Evolutionary conservation across 2,329 filamentous ascomycete species (phyloP).

Genomic region (Pezicula neosporulosa): DNA sequence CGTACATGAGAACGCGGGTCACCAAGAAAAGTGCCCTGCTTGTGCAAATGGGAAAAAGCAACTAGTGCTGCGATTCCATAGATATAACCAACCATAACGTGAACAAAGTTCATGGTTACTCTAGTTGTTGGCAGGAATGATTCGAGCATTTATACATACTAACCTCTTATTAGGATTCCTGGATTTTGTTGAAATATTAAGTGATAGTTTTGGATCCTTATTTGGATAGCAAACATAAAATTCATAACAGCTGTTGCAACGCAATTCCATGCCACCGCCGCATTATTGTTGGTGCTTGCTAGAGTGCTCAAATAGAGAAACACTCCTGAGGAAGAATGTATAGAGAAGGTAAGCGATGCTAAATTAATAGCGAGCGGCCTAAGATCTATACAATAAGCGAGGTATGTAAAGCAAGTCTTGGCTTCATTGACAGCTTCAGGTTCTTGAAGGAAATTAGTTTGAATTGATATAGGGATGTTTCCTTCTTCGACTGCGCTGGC

Average conservation of each 20-base stretch:
- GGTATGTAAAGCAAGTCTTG: conserved; percentile 3
- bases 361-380: conserved; percentile 5
- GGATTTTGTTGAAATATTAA: not conserved
- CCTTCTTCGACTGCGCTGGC: no score
- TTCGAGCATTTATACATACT: not conserved
- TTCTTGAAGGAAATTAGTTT: no score
- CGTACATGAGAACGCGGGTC: no score
- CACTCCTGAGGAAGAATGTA: not conserved
- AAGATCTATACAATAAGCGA: conserved; percentile 5
- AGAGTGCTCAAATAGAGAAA: not conserved
- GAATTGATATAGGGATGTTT: no score
- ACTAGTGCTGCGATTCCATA: not conserved
- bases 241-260: not conserved
- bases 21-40: no score
- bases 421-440: conserved; percentile 2
- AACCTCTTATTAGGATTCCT: not conserved
- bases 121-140: not conserved
- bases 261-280: not conserved
- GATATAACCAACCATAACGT: not conserved
- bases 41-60: not conserved
- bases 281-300: not conserved
- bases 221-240: not conserved
- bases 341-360: conserved; percentile 8
- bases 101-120: not conserved
- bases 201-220: not conserved